Base-by-base conservation (phyloP, 306 rosid species). In the Fragaria vesca region DNA sequence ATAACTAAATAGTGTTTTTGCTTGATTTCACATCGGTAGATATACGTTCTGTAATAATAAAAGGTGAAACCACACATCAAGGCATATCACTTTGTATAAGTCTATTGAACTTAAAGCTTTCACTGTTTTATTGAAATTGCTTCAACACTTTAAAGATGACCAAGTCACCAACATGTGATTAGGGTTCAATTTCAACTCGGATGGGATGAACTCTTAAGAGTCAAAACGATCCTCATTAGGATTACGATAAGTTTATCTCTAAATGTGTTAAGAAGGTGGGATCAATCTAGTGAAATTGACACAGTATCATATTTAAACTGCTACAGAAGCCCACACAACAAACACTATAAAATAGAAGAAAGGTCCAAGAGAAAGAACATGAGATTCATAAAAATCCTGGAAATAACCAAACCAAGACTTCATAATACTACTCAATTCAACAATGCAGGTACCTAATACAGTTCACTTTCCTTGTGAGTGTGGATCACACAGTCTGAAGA, bases 391-490 rank as follows among this genome's bases (percentile, higher is more conserved):
- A 36, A 2, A 26, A 24, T 24, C 51, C 73, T 46, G 30, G 24
- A 48, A 48, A 69, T 3, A n/a, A 48, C 57, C 50, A 38, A 76
- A 6, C 45, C 7, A 66, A 43, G 51, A 47, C 65, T 51, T 21
- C 48, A 30, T 7, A 36, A 15, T 30, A 40, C 75, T 43, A 54
- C 48, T 61, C 18, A 40, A 10, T 57, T 15, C 57, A 51, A 47
- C 51, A 42, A 45, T 60, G 28, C 55, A 45, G 71, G 71, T 71
- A 47, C 81, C 90, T 88, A 93, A 79, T 86, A 86, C 26, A 90
- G 93, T 4, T 91, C 96, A n/a, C 61, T 66, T 85, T 93, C 97
- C 87, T 91, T 89, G 88, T 91, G 97, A 30, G 97, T 89, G 76
- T 87, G 87, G 82, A 93, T 93, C 77, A 93, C 90, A 84, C 79